Evolutionary conservation across 805 yeast species (phyloP).

Genomic region (Ascoidea rubescens): DNA sequence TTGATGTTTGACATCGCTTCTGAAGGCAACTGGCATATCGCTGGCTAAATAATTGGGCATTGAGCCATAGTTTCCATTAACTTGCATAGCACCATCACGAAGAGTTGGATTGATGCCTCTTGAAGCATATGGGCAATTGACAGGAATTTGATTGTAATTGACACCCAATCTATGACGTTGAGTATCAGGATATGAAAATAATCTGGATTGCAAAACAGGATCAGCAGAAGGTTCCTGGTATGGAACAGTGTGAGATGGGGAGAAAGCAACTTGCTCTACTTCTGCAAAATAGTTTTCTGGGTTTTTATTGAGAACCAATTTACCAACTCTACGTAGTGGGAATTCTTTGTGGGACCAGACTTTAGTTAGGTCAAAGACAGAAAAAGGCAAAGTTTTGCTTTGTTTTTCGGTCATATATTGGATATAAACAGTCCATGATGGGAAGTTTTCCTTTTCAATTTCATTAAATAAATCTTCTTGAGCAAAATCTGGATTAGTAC

Average conservation of each 20-base stretch:
- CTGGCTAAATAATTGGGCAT: constrained; percentile 64
- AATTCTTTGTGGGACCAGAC: constrained; percentile 83
- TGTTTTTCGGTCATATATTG: constrained; percentile 80
- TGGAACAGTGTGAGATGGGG: constrained; percentile 78
- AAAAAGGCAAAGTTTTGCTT: constrained; percentile 61
- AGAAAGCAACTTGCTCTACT: constrained; percentile 74
- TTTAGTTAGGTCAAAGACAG: constrained; percentile 83
- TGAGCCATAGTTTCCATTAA: constrained; percentile 59
- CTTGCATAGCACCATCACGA: constrained; percentile 72
- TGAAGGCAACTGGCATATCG: constrained; percentile 32
- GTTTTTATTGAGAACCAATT: constrained; percentile 64
- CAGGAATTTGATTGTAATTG: constrained; percentile 78
- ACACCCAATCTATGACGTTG: constrained; percentile 68
- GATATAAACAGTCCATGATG: constrained; percentile 75
- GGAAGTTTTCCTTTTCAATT: constrained; percentile 64
- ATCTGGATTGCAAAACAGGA: constrained; percentile 71
- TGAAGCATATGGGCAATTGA: constrained; percentile 63
- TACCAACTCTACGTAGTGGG: constrained; percentile 81
- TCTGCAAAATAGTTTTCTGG: constrained; percentile 83
- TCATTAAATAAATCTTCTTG: constrained; percentile 69
- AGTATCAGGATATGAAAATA: constrained; percentile 75
- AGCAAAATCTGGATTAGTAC: constrained; percentile 72
- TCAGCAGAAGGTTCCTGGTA: constrained; percentile 74
- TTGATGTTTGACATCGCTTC: constrained; percentile 29
- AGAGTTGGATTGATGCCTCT: constrained; percentile 52